A percentile compares a stretch with the other conserved stretches of the same genome.
phyloP scores from a whole-genome alignment of 768 basidiomycete species.

The Trametes coccinea region DNA sequence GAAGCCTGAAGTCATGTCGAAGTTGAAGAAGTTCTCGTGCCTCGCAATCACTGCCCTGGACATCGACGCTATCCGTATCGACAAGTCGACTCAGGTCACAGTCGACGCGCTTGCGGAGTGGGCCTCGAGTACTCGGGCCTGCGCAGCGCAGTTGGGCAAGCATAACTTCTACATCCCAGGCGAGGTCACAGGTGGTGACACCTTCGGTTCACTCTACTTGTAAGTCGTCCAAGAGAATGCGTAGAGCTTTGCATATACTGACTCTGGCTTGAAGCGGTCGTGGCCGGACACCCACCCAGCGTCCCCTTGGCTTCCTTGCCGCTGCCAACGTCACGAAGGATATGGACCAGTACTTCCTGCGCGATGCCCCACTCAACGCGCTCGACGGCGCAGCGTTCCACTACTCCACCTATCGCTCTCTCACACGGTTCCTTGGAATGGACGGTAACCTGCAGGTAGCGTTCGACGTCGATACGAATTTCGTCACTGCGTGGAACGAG shows the following conservation, averaged over 20 bases:
- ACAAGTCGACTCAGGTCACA: conserved; percentile 91
- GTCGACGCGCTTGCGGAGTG: conserved; percentile 78
- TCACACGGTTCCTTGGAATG: conserved; percentile 91
- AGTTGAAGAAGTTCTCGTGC: conserved; percentile 79
- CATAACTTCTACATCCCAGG: conserved; percentile 89
- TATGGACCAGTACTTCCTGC: conserved; percentile 78
- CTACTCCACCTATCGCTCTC: conserved; percentile 87
- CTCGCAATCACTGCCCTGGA: conserved; percentile 87
- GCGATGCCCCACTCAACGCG: conserved; percentile 56
- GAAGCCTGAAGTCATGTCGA: conserved; percentile 75
- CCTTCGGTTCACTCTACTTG: conserved; percentile 86
- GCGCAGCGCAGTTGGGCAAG: conserved; percentile 73
- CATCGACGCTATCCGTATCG: conserved; percentile 92
- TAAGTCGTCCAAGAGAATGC: conserved; percentile 37
- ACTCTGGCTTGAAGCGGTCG: conserved; percentile 61
- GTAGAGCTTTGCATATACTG: not conserved
- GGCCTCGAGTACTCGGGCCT: conserved; percentile 71
- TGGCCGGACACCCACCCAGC: conserved; percentile 76
- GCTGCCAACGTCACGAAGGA: conserved; percentile 66
- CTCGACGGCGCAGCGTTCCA: conserved; percentile 89
- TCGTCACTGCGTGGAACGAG: conserved; percentile 88
- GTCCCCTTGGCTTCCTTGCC: conserved; percentile 64
- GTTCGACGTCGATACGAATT: conserved; percentile 80
- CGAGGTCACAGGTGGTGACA: conserved; percentile 93
- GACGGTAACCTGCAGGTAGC: conserved; percentile 93